phyloP scores from a whole-genome alignment of 306 rosid genomes.

The Medicago truncatula region MtrunA17r5.0-ANR NC_053048.1:3235501-3236000 shows the following conservation, averaged over 20 bases:
- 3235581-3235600: no score
- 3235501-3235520: no score
- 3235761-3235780: not conserved
- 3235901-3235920: slow-evolving; percentile 38
- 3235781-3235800: slow-evolving; percentile 14
- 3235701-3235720: not conserved
- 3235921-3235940: slow-evolving; percentile 30
- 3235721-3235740: not conserved
- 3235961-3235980: no score
- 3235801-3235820: slow-evolving; percentile 76
- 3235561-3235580: no score
- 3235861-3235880: slow-evolving; percentile 60
- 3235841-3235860: slow-evolving; percentile 42
- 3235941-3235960: not conserved
- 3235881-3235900: slow-evolving; percentile 50
- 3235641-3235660: no score
- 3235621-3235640: no score
- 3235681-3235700: not conserved
- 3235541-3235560: no score
- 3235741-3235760: not conserved
- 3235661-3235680: not conserved
- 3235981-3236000: no score
- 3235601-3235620: not conserved
- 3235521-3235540: no score
- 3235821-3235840: slow-evolving; percentile 38